These are phyloP conservation scores for Scheffersomyces coipomensis DNA, from an alignment of 805 yeast species.

Conservation along the genomic window DNA sequence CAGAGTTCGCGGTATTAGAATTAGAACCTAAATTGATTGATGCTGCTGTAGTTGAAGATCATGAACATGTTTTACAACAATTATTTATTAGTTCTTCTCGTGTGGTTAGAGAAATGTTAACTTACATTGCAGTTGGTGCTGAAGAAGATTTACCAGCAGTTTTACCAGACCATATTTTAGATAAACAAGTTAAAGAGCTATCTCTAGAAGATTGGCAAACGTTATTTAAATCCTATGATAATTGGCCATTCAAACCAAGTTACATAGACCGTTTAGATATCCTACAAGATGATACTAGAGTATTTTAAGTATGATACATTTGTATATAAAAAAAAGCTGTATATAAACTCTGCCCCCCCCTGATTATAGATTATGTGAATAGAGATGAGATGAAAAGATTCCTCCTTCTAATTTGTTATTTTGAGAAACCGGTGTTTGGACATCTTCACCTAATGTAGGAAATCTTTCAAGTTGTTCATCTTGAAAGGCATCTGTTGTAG, in stretches of 20 bases:
- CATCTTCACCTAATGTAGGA: neutral
- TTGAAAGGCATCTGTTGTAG: too few relatives aligned
- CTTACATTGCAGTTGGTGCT: constrained; percentile 81
- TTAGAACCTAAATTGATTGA: constrained; percentile 40
- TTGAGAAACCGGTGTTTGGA: neutral
- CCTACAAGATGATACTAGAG: constrained; percentile 11
- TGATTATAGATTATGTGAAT: too few relatives aligned
- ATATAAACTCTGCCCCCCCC: too few relatives aligned
- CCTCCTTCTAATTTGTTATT: neutral
- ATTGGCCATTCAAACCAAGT: constrained; percentile 88
- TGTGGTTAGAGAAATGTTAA: constrained; percentile 46
- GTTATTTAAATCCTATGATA: constrained; percentile 51
- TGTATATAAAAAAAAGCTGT: too few relatives aligned
- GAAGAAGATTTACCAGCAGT: constrained; percentile 43
- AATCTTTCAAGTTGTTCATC: neutral
- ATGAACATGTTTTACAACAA: constrained; percentile 3
- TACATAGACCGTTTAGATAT: constrained; percentile 10
- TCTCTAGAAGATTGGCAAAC: constrained; percentile 52
- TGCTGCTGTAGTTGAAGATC: constrained; percentile 35
- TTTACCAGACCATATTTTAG: constrained; percentile 32
- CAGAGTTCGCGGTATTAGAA: constrained; percentile 56
- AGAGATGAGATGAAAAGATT: neutral
- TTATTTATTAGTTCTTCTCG: constrained; percentile 18
- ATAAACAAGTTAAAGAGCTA: constrained; percentile 48
- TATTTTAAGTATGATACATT: too few relatives aligned